Conservation (phyloP, 768 basidiomycete genomes). For the Naganishia kalamii region DNA sequence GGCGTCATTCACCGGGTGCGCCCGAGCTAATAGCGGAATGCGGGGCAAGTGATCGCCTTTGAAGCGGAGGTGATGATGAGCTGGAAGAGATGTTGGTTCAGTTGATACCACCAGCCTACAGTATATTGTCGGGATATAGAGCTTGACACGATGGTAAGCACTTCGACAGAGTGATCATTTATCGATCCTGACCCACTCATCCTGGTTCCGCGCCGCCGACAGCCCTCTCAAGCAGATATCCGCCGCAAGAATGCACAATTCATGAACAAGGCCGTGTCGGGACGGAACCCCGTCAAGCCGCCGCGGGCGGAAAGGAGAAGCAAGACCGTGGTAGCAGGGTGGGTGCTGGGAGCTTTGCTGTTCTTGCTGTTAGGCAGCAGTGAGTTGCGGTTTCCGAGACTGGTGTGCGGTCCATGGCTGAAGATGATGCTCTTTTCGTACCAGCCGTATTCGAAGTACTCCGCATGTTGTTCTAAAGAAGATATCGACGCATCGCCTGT, state of each 20-base stretch:
- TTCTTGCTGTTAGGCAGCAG: constrained; percentile 24
- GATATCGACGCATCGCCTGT: too few species aligned
- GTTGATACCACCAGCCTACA: too few species aligned
- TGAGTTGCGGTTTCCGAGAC: background rate
- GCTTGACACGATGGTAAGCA: background rate
- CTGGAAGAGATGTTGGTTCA: too few species aligned
- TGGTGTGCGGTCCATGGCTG: background rate
- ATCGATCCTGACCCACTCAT: background rate
- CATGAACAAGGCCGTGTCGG: constrained; percentile 9
- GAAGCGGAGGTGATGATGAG: too few species aligned
- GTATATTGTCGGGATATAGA: too few species aligned
- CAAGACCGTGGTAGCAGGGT: constrained; percentile 8
- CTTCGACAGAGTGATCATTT: background rate
- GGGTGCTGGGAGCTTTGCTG: constrained; percentile 10
- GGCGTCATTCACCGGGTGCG: too few species aligned
- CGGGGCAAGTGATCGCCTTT: too few species aligned
- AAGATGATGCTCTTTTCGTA: too few species aligned
- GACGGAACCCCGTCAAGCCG: constrained; percentile 19
- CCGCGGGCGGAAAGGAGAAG: background rate
- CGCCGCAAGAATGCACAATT: constrained; percentile 22
- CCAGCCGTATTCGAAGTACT: too few species aligned
- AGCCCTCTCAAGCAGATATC: constrained; percentile 26
- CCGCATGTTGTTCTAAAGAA: too few species aligned
- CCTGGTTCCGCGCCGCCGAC: background rate
- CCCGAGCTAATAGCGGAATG: too few species aligned